phyloP scores from a whole-genome alignment of 2,329 filamentous ascomycete genomes.

The Xylariaceae sp. region DNA sequence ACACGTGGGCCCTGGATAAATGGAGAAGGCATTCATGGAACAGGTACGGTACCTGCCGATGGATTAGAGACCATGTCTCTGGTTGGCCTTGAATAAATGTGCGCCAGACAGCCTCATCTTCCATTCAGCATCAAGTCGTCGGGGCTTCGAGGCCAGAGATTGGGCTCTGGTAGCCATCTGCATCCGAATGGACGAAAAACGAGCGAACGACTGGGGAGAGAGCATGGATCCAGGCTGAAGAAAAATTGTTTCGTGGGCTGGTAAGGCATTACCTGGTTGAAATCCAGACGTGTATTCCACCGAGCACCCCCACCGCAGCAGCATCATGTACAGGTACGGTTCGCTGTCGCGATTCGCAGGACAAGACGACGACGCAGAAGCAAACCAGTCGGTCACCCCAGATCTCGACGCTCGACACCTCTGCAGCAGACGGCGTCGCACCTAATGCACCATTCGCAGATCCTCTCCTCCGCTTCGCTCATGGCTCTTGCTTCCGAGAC shows the following conservation, averaged over 20 bases:
- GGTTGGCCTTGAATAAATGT: neutral
- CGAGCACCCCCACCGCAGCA: neutral
- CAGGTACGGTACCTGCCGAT: neutral
- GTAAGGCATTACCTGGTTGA: neutral
- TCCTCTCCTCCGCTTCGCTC: neutral
- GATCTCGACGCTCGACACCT: neutral
- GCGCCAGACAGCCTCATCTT: neutral
- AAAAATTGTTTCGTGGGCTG: too few relatives aligned
- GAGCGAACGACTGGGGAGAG: neutral
- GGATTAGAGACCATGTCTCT: neutral
- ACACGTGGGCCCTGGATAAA: conserved; percentile 26
- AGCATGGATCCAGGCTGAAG: too few relatives aligned
- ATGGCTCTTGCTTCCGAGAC: neutral
- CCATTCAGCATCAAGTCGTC: too few relatives aligned
- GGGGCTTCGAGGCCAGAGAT: too few relatives aligned
- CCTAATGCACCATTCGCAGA: neutral
- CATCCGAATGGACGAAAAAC: neutral
- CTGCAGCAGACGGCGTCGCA: neutral
- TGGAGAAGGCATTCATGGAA: conserved; percentile 7
- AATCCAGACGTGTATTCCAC: neutral
- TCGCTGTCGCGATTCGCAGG: neutral
- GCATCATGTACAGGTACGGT: neutral
- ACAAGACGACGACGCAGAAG: neutral
- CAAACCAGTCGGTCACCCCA: neutral
- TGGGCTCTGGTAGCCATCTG: too few relatives aligned